Conservation (phyloP, 768 basidiomycete species). For the Coprinellus aureogranulatus region DNA sequence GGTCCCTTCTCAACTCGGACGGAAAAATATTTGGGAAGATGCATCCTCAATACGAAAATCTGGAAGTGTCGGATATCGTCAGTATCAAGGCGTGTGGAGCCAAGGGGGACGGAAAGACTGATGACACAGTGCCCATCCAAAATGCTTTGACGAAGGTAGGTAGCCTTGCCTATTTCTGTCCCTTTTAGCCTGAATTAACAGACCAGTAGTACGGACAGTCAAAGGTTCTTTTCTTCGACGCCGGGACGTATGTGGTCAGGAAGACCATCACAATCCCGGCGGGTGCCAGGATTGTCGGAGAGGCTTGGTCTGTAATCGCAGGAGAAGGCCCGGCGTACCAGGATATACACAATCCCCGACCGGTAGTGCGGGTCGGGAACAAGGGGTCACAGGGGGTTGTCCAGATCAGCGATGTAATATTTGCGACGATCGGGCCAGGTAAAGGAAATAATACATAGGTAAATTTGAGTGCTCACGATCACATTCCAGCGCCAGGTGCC, state of each 20-base stretch:
- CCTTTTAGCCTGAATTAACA: too few species aligned
- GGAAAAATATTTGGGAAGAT: constrained; percentile 62
- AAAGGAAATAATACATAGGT: constrained; percentile 5
- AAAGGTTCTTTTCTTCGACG: constrained; percentile 83
- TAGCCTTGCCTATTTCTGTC: too few species aligned
- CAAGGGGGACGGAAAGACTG: constrained; percentile 69
- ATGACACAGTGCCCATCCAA: constrained; percentile 71
- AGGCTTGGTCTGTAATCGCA: constrained; percentile 59
- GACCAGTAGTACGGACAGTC: constrained; percentile 58
- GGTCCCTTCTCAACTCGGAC: constrained; percentile 50
- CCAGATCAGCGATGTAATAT: constrained; percentile 66
- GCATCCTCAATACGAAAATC: constrained; percentile 67
- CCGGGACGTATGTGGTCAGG: constrained; percentile 48
- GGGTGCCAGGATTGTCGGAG: constrained; percentile 52
- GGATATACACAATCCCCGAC: constrained; percentile 38
- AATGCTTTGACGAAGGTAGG: constrained; percentile 57
- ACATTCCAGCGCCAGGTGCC: constrained; percentile 46
- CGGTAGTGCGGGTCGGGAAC: constrained; percentile 50
- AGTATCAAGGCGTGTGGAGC: constrained; percentile 72
- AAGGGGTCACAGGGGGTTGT: constrained; percentile 47
- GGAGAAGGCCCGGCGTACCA: constrained; percentile 45
- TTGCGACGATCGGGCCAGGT: constrained; percentile 58
- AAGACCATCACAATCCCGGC: background rate
- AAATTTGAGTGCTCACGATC: background rate
- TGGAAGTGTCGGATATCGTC: constrained; percentile 62